Conservation (phyloP, 768 basidiomycete genomes). For the Boletus rubropictus region DNA sequence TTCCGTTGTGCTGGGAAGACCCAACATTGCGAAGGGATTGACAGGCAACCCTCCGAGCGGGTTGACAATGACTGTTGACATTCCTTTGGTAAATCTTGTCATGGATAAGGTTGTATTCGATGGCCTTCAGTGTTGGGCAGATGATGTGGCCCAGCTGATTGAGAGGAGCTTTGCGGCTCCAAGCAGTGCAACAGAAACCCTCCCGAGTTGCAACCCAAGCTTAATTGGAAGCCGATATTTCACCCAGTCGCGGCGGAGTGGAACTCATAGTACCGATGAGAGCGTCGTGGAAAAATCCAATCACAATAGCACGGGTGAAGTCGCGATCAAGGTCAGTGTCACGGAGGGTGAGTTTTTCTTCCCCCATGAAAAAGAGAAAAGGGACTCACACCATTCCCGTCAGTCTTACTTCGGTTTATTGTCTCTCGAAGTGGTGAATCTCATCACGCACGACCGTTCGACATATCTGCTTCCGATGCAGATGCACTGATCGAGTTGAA, state of each 20-base stretch:
- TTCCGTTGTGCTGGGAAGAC: slow-evolving; percentile 18
- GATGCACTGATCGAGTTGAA: slow-evolving; percentile 61
- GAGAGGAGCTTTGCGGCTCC: slow-evolving; percentile 36
- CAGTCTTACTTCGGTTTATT: slow-evolving; percentile 40
- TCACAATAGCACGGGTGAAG: slow-evolving; percentile 33
- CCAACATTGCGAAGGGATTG: background rate
- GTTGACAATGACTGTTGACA: slow-evolving; percentile 24
- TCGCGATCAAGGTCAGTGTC: slow-evolving; percentile 44
- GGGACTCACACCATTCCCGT: background rate
- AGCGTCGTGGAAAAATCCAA: slow-evolving; percentile 29
- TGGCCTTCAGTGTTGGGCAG: slow-evolving; percentile 80
- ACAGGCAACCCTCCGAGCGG: slow-evolving; percentile 2
- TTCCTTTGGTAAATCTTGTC: slow-evolving; percentile 61
- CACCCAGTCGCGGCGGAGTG: slow-evolving; percentile 33
- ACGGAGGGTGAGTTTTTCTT: slow-evolving; percentile 35
- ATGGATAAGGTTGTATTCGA: slow-evolving; percentile 66
- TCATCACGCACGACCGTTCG: slow-evolving; percentile 41
- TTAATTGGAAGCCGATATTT: slow-evolving; percentile 81
- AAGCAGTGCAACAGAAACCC: slow-evolving; percentile 25
- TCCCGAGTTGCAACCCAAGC: slow-evolving; percentile 50
- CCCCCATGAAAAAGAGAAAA: background rate
- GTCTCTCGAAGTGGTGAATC: slow-evolving; percentile 42
- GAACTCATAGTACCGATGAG: slow-evolving; percentile 40
- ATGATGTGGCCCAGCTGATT: slow-evolving; percentile 73
- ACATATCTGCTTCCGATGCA: slow-evolving; percentile 56